Percentiles rank a stretch among this genome's conserved stretches.
These are phyloP conservation scores for Microcera coccophila DNA, from an alignment of 2,329 filamentous ascomycete species.

Conservation along the genomic window DNA sequence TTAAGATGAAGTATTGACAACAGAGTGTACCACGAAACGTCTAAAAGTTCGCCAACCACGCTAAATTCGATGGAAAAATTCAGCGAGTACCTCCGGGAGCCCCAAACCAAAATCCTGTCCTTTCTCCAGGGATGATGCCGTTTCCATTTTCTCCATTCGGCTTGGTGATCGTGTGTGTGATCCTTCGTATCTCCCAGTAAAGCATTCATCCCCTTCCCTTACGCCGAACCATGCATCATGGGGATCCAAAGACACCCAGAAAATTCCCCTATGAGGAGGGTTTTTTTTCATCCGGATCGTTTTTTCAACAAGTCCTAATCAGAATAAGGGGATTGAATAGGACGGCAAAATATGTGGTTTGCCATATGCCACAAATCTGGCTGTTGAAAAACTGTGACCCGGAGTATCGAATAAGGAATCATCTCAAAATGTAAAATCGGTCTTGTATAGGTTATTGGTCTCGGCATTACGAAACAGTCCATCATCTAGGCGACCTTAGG, in stretches of 20 bases:
- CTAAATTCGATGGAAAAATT: conserved; percentile 19
- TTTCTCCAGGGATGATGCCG: conserved; percentile 1
- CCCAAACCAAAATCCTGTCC: conserved; percentile 1
- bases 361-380: conserved; percentile 6
- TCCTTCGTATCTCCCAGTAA: conserved; percentile 18
- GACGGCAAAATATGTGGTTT: conserved; percentile 4
- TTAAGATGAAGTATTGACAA: conserved; percentile 26
- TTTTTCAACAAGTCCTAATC: conserved; percentile 6
- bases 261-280: conserved; percentile 19
- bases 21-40: conserved; percentile 11
- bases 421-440: too few relatives aligned
- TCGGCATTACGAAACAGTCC: not conserved
- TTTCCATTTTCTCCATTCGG: conserved; percentile 17
- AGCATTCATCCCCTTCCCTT: conserved; percentile 18
- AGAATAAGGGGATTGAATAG: conserved; percentile 13
- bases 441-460: too few relatives aligned
- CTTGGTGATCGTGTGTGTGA: too few relatives aligned
- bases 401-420: too few relatives aligned
- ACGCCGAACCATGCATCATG: conserved; percentile 29
- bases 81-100: conserved; percentile 14
- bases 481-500: conserved; percentile 30
- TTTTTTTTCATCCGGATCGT: conserved; percentile 8
- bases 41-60: conserved; percentile 15
- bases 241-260: conserved; percentile 15
- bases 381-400: too few relatives aligned